Percentiles rank a stretch among this genome's conserved stretches.
Conservation (phyloP, 768 basidiomycete genomes). For the Amanita muscaria region DNA sequence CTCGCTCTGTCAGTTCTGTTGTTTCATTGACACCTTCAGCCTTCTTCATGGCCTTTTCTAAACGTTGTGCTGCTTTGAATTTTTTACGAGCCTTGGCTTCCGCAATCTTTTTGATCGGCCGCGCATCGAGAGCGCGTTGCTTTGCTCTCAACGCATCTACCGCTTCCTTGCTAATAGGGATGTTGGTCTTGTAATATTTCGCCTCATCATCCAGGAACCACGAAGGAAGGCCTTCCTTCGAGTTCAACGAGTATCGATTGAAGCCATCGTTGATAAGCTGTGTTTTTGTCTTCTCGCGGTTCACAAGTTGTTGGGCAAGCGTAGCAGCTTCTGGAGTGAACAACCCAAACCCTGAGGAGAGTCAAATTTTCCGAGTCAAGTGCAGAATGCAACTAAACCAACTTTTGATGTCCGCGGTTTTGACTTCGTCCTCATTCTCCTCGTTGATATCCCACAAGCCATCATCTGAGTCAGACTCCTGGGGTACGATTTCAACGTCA, state of each 20-base stretch:
- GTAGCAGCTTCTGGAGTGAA: constrained; percentile 86
- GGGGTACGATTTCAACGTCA: constrained; percentile 72
- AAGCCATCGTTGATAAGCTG: constrained; percentile 93
- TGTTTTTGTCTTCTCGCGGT: constrained; percentile 81
- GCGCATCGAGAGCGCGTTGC: constrained; percentile 88
- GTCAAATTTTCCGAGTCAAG: constrained; percentile 1
- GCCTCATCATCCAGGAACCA: constrained; percentile 99
- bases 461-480: constrained; percentile 37
- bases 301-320: constrained; percentile 84
- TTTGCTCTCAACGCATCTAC: constrained; percentile 76
- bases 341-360: constrained; percentile 61
- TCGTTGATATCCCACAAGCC: constrained; percentile 78
- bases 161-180: constrained; percentile 97
- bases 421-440: constrained; percentile 64
- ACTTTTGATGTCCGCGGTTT: constrained; percentile 63
- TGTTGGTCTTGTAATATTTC: constrained; percentile 86
- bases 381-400: constrained; percentile 16
- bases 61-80: constrained; percentile 70
- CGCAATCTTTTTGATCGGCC: constrained; percentile 98
- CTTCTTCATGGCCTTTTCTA: constrained; percentile 93
- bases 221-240: constrained; percentile 83
- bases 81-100: constrained; percentile 99
- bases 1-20: constrained; percentile 85
- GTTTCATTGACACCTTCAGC: constrained; percentile 89
- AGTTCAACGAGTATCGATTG: constrained; percentile 84